phyloP scores from a whole-genome alignment of 192 early-diverging fungal species.

The Rhizoclosmatium sp. region DNA sequence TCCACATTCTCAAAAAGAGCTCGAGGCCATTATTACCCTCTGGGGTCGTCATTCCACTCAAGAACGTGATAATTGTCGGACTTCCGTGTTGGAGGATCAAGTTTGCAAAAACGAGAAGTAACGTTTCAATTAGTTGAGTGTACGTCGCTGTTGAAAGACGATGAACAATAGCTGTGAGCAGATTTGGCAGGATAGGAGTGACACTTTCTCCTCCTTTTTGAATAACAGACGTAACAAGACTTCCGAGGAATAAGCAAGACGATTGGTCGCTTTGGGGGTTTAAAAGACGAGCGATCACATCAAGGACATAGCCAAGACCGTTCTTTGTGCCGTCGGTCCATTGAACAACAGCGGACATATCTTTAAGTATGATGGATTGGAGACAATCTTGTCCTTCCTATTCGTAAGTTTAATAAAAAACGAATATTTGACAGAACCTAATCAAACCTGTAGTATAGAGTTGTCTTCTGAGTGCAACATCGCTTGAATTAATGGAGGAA shows the following conservation, averaged over 20 bases:
- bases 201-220: slow-evolving; percentile 65
- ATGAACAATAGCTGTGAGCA: slow-evolving; percentile 78
- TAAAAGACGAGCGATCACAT: slow-evolving; percentile 81
- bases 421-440: neutral
- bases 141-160: slow-evolving; percentile 77
- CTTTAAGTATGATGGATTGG: slow-evolving; percentile 80
- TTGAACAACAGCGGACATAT: slow-evolving; percentile 72
- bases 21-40: slow-evolving; percentile 69
- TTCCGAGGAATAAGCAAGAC: slow-evolving; percentile 64
- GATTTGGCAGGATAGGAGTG: slow-evolving; percentile 73
- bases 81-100: slow-evolving; percentile 71
- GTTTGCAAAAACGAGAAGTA: slow-evolving; percentile 89
- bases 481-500: slow-evolving; percentile 81
- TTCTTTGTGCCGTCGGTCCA: slow-evolving; percentile 67
- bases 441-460: slow-evolving; percentile 75
- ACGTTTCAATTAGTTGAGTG: slow-evolving; percentile 83
- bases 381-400: slow-evolving; percentile 86
- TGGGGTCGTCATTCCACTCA: slow-evolving; percentile 61
- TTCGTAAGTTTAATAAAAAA: slow-evolving; percentile 3
- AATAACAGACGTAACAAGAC: slow-evolving; percentile 11
- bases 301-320: slow-evolving; percentile 83
- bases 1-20: slow-evolving; percentile 80
- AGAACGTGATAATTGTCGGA: slow-evolving; percentile 76
- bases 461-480: slow-evolving; percentile 73
- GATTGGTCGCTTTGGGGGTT: slow-evolving; percentile 80